Evolutionary conservation across 2,329 filamentous ascomycete species (phyloP), one percentile per base, ranked within the genome.

Genomic region (Exophiala dermatitidis): DNA sequence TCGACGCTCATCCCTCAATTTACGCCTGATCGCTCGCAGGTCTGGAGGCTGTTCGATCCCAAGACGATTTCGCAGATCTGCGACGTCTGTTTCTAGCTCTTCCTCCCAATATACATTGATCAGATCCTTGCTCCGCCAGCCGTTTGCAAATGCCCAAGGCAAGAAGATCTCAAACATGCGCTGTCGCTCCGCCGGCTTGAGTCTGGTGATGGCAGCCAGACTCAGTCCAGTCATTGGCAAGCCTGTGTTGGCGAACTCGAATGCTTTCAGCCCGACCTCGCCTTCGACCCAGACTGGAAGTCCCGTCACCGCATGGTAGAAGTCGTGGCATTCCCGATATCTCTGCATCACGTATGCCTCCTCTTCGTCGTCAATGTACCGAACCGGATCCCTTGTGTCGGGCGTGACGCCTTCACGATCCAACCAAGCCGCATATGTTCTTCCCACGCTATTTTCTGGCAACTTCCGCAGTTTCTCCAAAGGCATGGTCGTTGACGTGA

Each of bases 61-160:
- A 63, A 98, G 68, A 67, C 90, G 79, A 3, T 66, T 69, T 60
- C 93, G 79, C 67, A 98, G 67, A 60, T 84, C 86, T 48, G 82
- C 78, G 29, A 95, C 88, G 69, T 95, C 85, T 53, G 83, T 87
- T 72, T 90, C 85, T 61, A 98, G 71, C 72, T 91, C 81, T 74
- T 97, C 89, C 72, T 98, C 93, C 93, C 93, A 98, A 67, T 95
- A 98, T 1, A 98, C 84, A 69, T 96, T 96, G 61, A 98, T 90
- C 33, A 97, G 76, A 66, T 95, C 88, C 64, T 86, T 82, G 45
- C 83, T 79, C 51, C 79, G 73, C 60, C 89, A 69, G 9, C 93
- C 93, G 68, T 95, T 97, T 50, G 81, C 75, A 42, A 96, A 71
- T 34, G 93, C 93, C 93, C 93, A 98, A 0, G 93, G 44, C 32